phyloP scores from a whole-genome alignment of 768 basidiomycete genomes.

The Pleurotus sapidus region DNA sequence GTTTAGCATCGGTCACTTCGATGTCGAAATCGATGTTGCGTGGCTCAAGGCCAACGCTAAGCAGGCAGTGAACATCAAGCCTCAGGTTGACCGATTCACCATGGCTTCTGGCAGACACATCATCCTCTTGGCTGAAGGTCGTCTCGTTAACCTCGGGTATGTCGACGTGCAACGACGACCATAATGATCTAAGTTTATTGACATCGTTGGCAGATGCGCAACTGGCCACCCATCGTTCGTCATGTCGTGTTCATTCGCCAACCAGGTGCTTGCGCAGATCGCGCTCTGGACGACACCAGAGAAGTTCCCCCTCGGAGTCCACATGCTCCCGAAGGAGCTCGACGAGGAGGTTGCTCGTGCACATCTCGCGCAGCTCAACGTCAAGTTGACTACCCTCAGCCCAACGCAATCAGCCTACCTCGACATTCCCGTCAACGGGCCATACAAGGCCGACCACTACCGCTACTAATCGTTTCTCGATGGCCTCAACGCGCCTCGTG shows the following conservation, averaged over 20 bases:
- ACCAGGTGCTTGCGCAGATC: slow-evolving; percentile 98
- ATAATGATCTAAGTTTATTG: too few relatives aligned
- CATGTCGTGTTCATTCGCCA: slow-evolving; percentile 99
- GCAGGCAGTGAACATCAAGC: slow-evolving; percentile 87
- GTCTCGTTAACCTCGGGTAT: slow-evolving; percentile 97
- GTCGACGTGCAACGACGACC: slow-evolving; percentile 15
- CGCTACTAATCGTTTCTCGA: slow-evolving; percentile 45
- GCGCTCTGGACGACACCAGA: slow-evolving; percentile 93
- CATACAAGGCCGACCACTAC: slow-evolving; percentile 49
- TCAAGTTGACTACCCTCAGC: slow-evolving; percentile 83
- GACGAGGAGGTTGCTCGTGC: slow-evolving; percentile 99
- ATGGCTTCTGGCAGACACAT: slow-evolving; percentile 91
- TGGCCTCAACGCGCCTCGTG: slow-evolving; percentile 79
- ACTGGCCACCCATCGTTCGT: slow-evolving; percentile 99
- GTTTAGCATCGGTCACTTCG: slow-evolving; percentile 79
- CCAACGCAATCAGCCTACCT: slow-evolving; percentile 84
- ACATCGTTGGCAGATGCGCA: slow-evolving; percentile 61
- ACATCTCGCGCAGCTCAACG: slow-evolving; percentile 86
- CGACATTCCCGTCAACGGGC: slow-evolving; percentile 81
- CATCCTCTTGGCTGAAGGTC: slow-evolving; percentile 97
- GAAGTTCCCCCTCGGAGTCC: slow-evolving; percentile 94
- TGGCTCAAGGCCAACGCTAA: slow-evolving; percentile 96
- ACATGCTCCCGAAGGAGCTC: slow-evolving; percentile 97
- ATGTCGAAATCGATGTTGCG: slow-evolving; percentile 93
- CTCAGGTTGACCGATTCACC: slow-evolving; percentile 97